Base-by-base conservation (phyloP, 768 basidiomycete genomes). In the Holtermannia corniformis region DNA sequence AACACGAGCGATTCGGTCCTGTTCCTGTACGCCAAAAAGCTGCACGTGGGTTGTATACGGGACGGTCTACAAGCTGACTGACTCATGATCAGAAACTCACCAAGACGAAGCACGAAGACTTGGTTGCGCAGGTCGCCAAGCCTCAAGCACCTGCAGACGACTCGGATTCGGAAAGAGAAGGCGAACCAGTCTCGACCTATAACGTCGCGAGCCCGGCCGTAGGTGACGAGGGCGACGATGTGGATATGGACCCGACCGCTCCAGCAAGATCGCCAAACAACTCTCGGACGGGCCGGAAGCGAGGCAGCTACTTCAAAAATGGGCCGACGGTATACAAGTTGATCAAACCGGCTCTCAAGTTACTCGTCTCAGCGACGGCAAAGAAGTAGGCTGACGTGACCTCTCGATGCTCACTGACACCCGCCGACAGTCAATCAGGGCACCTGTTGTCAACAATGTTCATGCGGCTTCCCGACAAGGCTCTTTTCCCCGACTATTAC, bases 381-480 rank as follows among this genome's bases (percentile, higher is more conserved):
- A 56, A 40, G 53, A 64, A 71, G 69, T 71, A 56, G 61, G 69
- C 56, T n/a, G 12, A 2, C n/a, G n/a, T n/a, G n/a, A n/a, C n/a
- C n/a, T n/a, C n/a, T n/a, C 16, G 16, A 5, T 26, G 20, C 10
- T 21, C 43, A 11, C 22, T 21, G 11, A 13, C 12, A 14, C 11
- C 12, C 20, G 20, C 11, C 20, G 11, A 10, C 20, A 44, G 43
- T 21, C 14, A 21, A 13, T 12, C 10, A 10, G 43, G 22, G 14
- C 14, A 26, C 7, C 14, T 14, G 14, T 28, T 16, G 2, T 20
- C 43, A 20, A 44, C 75, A 2, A 83, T 83, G 57, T 95, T 95
- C 75, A 84, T 87, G 82, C 83, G 85, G 44, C 75, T 92, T 42
- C 90, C 90, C 1, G 81, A 80, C 24, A 84, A 79, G 70, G 87